These are phyloP conservation scores for Spinacia oleracea DNA, from an alignment of 179 eudicot genomes.

Conservation along the genomic window DNA sequence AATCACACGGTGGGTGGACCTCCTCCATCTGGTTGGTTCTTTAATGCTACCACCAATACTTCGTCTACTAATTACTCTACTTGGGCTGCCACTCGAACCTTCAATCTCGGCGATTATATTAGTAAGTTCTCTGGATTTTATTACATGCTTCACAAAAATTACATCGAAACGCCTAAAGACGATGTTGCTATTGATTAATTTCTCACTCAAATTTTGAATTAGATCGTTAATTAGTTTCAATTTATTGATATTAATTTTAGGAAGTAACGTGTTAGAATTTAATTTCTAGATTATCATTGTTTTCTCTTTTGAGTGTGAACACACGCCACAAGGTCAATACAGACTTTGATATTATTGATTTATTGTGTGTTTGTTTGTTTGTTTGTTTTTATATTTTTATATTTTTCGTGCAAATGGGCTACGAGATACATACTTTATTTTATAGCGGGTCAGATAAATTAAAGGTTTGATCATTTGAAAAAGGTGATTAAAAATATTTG, in stretches of 20 bases:
- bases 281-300: neutral
- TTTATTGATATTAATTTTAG: neutral
- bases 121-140: slow-evolving; percentile 35
- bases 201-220: too few relatives aligned
- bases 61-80: slow-evolving; percentile 51
- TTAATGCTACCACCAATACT: slow-evolving; percentile 39
- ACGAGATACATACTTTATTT: too few relatives aligned
- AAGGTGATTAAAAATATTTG: too few relatives aligned
- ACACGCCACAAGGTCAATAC: too few relatives aligned
- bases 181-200: too few relatives aligned
- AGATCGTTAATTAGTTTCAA: neutral
- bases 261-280: neutral
- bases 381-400: too few relatives aligned
- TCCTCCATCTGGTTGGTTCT: slow-evolving; percentile 62
- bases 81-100: slow-evolving; percentile 55
- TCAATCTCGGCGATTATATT: slow-evolving; percentile 62
- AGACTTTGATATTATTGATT: too few relatives aligned
- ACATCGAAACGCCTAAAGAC: neutral
- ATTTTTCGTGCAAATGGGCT: too few relatives aligned
- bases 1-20: slow-evolving; percentile 75
- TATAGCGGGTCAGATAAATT: too few relatives aligned
- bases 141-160: neutral
- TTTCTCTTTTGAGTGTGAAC: too few relatives aligned
- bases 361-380: too few relatives aligned
- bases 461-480: too few relatives aligned